Evolutionary conservation across 2,329 filamentous ascomycete species (phyloP).

Genomic region (Neonectria punicea): DNA sequence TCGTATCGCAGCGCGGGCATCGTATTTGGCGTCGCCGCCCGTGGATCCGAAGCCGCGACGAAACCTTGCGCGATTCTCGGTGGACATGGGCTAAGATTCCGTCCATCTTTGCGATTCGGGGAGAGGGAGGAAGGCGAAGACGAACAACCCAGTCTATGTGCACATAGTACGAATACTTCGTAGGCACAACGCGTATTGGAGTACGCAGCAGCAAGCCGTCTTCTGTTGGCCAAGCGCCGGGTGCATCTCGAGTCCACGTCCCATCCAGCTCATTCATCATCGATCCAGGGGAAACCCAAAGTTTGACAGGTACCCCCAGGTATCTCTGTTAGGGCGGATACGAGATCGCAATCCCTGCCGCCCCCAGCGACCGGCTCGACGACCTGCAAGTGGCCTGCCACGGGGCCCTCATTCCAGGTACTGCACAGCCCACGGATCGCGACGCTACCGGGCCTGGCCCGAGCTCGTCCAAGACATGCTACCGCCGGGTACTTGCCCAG

Average conservation of each 20-base stretch:
- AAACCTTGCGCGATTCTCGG: neutral
- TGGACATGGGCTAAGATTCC: neutral
- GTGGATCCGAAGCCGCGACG: neutral
- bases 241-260: slow-evolving; percentile 1
- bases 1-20: slow-evolving; percentile 4
- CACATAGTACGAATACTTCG: neutral
- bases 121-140: neutral
- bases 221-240: neutral
- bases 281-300: slow-evolving; percentile 11
- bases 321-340: slow-evolving; percentile 45
- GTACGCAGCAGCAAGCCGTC: neutral
- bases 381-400: slow-evolving; percentile 30
- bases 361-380: slow-evolving; percentile 15
- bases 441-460: slow-evolving; percentile 23
- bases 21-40: slow-evolving; percentile 2
- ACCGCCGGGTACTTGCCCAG: slow-evolving; percentile 32
- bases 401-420: slow-evolving; percentile 39
- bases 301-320: slow-evolving; percentile 30
- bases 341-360: slow-evolving; percentile 40
- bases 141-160: neutral
- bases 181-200: neutral
- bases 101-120: no score
- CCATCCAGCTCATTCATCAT: slow-evolving; percentile 1
- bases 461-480: slow-evolving; percentile 30
- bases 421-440: slow-evolving; percentile 40